Evolutionary conservation across 176 grass and related monocot species (phyloP).

Genomic region (Stipa capillata): DNA sequence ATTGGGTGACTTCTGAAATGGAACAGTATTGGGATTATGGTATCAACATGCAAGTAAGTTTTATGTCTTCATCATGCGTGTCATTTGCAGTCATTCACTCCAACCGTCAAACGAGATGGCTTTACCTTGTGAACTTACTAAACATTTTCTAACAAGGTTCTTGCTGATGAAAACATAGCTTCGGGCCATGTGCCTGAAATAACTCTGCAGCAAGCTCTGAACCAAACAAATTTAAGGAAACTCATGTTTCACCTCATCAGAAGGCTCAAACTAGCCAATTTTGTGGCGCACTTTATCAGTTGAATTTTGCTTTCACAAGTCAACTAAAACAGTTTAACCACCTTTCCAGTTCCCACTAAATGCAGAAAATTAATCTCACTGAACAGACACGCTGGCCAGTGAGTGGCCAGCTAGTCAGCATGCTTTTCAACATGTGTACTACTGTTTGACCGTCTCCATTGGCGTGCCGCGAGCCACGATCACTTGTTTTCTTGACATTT

Average conservation of each 20-base stretch:
- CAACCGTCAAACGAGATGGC: not conserved
- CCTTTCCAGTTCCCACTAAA: not conserved
- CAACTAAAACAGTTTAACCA: not conserved
- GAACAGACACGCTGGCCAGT: not conserved
- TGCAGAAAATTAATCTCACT: not conserved
- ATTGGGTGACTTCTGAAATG: not conserved
- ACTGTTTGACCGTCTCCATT: slow-evolving; percentile 6
- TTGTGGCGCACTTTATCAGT: not conserved
- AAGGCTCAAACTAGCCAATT: not conserved
- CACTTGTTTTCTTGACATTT: slow-evolving; percentile 12
- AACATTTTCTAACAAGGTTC: not conserved
- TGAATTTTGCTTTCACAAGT: not conserved
- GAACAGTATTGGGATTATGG: not conserved
- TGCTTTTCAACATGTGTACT: not conserved
- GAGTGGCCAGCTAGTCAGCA: not conserved
- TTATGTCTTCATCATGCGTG: not conserved
- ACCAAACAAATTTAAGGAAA: not conserved
- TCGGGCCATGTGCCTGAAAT: too few species aligned
- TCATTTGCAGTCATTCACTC: not conserved
- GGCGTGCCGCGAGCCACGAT: not conserved
- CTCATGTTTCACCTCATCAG: not conserved
- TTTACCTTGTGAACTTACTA: not conserved
- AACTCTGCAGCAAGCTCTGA: too few species aligned
- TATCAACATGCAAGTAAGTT: not conserved
- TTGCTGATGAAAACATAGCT: not conserved